Percentiles rank a stretch among this genome's conserved stretches.
Conservation (phyloP, 352 stramenopile genomes). For the Pythium dissimile region DNA sequence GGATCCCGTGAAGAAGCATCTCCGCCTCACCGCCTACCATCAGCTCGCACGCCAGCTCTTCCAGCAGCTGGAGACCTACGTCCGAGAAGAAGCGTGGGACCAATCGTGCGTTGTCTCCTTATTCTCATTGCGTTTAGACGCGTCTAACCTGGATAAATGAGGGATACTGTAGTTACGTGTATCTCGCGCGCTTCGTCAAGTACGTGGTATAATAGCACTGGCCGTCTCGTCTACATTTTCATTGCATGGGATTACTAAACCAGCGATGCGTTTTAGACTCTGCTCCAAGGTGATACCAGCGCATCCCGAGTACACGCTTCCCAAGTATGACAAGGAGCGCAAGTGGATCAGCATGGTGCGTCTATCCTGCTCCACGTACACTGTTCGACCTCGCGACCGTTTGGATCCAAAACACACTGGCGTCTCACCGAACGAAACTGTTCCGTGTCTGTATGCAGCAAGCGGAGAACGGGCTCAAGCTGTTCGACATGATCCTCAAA, state of each 20-base stretch:
- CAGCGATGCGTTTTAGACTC: slow-evolving; percentile 37
- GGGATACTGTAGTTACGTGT: slow-evolving; percentile 66
- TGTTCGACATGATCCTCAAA: slow-evolving; percentile 78
- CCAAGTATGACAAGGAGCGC: slow-evolving; percentile 53
- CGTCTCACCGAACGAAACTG: too few species aligned
- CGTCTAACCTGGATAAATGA: too few species aligned
- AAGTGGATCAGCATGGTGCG: slow-evolving; percentile 62
- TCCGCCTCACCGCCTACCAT: slow-evolving; percentile 66
- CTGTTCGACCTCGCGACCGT: too few species aligned
- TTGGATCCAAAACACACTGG: too few species aligned
- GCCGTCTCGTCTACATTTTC: background rate
- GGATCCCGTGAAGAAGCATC: slow-evolving; percentile 60
- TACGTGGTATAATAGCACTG: slow-evolving; percentile 19
- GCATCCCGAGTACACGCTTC: slow-evolving; percentile 58
- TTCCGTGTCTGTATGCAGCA: slow-evolving; percentile 30
- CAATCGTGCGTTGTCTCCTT: slow-evolving; percentile 50
- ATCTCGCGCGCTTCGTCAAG: slow-evolving; percentile 81
- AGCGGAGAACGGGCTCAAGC: slow-evolving; percentile 50
- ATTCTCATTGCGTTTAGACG: background rate
- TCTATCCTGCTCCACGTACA: background rate
- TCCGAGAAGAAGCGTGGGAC: slow-evolving; percentile 52
- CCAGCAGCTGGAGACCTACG: slow-evolving; percentile 70
- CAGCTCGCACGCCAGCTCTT: slow-evolving; percentile 73
- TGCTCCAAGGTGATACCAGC: slow-evolving; percentile 67
- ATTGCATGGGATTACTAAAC: too few species aligned